A percentile compares a stretch with the other conserved stretches of the same genome.
Evolutionary conservation across 495 filamentous ascomycete species (phyloP).

Genomic region (Tricharina praecox): DNA sequence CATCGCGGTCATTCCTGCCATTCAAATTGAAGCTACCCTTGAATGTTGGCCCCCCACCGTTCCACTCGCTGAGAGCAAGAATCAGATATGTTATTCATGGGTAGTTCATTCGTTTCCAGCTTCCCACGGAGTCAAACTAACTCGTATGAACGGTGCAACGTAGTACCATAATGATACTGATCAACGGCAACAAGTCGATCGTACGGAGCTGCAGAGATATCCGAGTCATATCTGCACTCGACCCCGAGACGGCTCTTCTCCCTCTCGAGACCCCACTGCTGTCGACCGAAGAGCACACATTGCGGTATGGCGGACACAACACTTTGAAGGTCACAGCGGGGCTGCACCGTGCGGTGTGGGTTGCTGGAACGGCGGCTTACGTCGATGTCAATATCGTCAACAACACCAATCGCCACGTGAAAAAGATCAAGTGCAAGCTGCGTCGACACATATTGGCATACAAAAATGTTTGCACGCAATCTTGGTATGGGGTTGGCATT

Average conservation of each 20-base stretch:
- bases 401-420: conserved; percentile 32
- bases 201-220: conserved; percentile 22
- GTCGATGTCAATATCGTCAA: conserved; percentile 38
- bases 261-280: conserved; percentile 36
- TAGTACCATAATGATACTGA: conserved; percentile 14
- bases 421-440: conserved; percentile 34
- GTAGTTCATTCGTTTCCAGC: conserved; percentile 6
- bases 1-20: conserved; percentile 32
- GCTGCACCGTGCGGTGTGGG: conserved; percentile 41
- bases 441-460: conserved; percentile 30
- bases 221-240: conserved; percentile 21
- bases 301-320: conserved; percentile 27
- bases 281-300: conserved; percentile 33
- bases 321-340: conserved; percentile 36
- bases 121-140: neutral
- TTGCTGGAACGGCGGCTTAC: conserved; percentile 39
- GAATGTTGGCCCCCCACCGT: conserved; percentile 39
- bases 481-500: neutral
- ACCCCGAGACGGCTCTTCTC: conserved; percentile 37
- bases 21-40: conserved; percentile 39
- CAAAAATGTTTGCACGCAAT: conserved; percentile 30
- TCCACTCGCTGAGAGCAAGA: conserved; percentile 34
- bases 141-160: neutral
- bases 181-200: conserved; percentile 17
- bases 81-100: conserved; percentile 36